Evolutionary conservation across 1,284 basidiomycete species (phyloP).

Genomic region (Sanghuangporus baumii): DNA sequence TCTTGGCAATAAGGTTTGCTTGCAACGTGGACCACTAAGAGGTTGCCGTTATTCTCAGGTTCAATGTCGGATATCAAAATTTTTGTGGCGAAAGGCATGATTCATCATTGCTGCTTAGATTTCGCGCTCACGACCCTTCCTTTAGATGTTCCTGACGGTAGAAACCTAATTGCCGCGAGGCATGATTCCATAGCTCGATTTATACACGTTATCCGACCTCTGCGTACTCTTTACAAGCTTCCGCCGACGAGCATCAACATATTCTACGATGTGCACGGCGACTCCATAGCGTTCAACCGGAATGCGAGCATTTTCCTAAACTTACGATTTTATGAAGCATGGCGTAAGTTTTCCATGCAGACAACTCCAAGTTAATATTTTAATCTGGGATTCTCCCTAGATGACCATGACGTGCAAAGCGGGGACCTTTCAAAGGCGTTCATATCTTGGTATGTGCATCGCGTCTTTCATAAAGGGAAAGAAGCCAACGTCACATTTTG

Average conservation of each 20-base stretch:
- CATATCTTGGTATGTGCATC: slow-evolving; percentile 61
- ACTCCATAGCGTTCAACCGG: slow-evolving; percentile 90
- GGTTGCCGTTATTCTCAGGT: slow-evolving; percentile 31
- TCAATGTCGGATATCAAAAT: slow-evolving; percentile 61
- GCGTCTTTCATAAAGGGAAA: background rate
- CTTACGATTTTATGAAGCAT: slow-evolving; percentile 79
- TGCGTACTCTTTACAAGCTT: slow-evolving; percentile 58
- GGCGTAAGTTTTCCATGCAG: slow-evolving; percentile 59
- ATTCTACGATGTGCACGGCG: slow-evolving; percentile 80
- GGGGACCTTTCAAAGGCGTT: slow-evolving; percentile 65
- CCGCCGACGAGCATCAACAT: slow-evolving; percentile 74
- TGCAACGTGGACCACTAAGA: background rate
- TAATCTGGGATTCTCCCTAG: slow-evolving; percentile 32
- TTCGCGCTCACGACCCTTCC: slow-evolving; percentile 3
- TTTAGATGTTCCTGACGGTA: slow-evolving; percentile 48
- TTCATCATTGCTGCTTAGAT: background rate
- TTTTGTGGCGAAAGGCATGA: slow-evolving; percentile 62
- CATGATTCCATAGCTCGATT: slow-evolving; percentile 62
- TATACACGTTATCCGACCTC: slow-evolving; percentile 51
- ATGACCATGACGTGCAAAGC: slow-evolving; percentile 60
- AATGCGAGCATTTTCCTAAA: slow-evolving; percentile 89
- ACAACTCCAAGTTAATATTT: background rate
- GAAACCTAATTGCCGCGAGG: slow-evolving; percentile 46
- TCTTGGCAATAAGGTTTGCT: background rate
- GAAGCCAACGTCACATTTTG: background rate